Evolutionary conservation across 495 filamentous ascomycete genomes (phyloP).

Genomic region (Achaetomiella virescens): DNA sequence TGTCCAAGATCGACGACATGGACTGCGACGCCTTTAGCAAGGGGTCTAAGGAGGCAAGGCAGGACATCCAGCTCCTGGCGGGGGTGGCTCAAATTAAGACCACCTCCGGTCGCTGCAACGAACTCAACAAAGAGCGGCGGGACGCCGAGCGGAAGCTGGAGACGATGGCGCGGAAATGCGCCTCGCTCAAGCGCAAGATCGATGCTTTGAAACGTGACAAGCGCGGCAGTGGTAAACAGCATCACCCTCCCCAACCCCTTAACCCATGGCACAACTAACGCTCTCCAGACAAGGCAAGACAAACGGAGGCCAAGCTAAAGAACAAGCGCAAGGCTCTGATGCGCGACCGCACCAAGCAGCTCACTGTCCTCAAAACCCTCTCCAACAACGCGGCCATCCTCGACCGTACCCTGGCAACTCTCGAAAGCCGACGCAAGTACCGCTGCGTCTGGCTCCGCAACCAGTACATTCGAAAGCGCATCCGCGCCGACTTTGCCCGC

Average conservation of each 20-base stretch:
- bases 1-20: constrained; percentile 23
- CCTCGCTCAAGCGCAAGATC: not conserved
- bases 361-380: not conserved
- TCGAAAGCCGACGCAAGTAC: constrained; percentile 4
- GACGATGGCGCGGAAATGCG: not conserved
- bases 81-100: not conserved
- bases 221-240: not conserved
- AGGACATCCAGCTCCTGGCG: not conserved
- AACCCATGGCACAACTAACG: too few species aligned
- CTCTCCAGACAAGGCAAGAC: not conserved
- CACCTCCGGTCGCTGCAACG: not conserved
- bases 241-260: not conserved
- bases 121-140: not conserved
- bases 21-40: constrained; percentile 12
- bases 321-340: not conserved
- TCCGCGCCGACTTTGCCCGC: not conserved
- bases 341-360: not conserved
- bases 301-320: not conserved
- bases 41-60: not conserved
- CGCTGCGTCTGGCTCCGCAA: constrained; percentile 8
- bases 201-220: not conserved
- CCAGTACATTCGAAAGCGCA: constrained; percentile 9
- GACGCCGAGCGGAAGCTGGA: not conserved
- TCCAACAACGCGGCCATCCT: not conserved
- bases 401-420: not conserved